Conservation (phyloP, 805 yeast genomes). For the Yarrowia alimentaria region DNA sequence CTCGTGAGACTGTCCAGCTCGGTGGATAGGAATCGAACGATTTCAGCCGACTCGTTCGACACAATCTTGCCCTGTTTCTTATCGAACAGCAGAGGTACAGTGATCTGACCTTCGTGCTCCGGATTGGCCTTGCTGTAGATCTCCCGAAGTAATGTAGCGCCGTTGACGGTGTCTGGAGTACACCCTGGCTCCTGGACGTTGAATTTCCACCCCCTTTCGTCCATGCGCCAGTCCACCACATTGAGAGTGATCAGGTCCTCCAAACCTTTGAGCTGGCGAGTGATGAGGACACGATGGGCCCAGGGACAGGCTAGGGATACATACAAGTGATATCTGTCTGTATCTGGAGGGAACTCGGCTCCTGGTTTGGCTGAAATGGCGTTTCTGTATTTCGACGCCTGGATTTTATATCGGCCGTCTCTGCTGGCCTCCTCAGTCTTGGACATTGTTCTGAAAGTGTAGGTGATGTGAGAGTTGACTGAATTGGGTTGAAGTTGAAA, state of each 20-base stretch:
- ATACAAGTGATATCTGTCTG: slow-evolving; percentile 65
- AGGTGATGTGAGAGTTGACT: background rate
- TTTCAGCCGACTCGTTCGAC: slow-evolving; percentile 86
- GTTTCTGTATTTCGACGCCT: slow-evolving; percentile 53
- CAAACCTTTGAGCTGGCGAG: slow-evolving; percentile 71
- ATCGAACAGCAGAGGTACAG: slow-evolving; percentile 95
- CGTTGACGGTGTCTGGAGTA: slow-evolving; percentile 61
- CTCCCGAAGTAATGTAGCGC: slow-evolving; percentile 59
- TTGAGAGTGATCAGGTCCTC: slow-evolving; percentile 49
- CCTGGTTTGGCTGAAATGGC: slow-evolving; percentile 57
- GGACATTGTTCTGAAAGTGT: slow-evolving; percentile 7
- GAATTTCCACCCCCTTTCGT: slow-evolving; percentile 85
- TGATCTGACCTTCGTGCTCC: slow-evolving; percentile 74
- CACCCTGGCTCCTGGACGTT: slow-evolving; percentile 49
- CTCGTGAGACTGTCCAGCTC: too few species aligned
- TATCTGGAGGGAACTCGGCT: slow-evolving; percentile 68
- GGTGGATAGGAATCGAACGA: too few species aligned
- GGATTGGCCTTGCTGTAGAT: slow-evolving; percentile 73
- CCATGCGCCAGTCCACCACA: slow-evolving; percentile 90
- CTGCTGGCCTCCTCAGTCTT: slow-evolving; percentile 22
- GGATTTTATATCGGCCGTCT: slow-evolving; percentile 33
- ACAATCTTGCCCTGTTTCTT: slow-evolving; percentile 76
- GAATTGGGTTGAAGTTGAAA: background rate
- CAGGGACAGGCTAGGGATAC: slow-evolving; percentile 93
- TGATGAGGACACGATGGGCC: slow-evolving; percentile 83